These are phyloP conservation scores for Schizophyllum amplum DNA, from an alignment of 1,284 basidiomycete species.

Conservation along the genomic window DNA sequence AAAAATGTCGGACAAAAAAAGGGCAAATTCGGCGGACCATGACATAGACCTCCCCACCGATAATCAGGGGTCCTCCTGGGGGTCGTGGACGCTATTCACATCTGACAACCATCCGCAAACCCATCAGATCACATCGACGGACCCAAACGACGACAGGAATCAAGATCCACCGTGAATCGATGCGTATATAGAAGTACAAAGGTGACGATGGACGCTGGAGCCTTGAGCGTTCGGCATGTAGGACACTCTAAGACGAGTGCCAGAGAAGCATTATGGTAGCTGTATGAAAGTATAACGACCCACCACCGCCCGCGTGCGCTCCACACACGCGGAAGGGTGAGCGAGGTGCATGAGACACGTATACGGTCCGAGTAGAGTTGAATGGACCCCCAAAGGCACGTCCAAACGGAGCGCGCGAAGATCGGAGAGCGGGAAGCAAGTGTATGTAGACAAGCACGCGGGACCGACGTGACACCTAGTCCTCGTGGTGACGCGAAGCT, in stretches of 20 bases:
- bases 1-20: too few species aligned
- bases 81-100: too few species aligned
- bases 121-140: too few species aligned
- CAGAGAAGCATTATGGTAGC: too few species aligned
- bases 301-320: constrained; percentile 5
- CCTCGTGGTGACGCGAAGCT: neutral
- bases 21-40: too few species aligned
- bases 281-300: too few species aligned
- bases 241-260: neutral
- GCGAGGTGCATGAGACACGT: constrained; percentile 46
- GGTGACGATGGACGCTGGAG: neutral
- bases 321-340: constrained; percentile 35
- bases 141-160: neutral
- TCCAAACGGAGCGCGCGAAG: neutral
- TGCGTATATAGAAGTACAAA: neutral
- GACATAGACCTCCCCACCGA: too few species aligned
- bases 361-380: constrained; percentile 24
- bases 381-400: neutral
- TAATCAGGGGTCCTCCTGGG: too few species aligned
- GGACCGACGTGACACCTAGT: neutral
- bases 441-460: neutral
- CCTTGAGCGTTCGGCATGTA: neutral
- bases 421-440: neutral
- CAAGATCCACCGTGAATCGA: neutral
- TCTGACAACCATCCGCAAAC: too few species aligned